phyloP scores from a whole-genome alignment of 192 early-diverging fungal genomes.

The Blastocladiella britannica region DNA sequence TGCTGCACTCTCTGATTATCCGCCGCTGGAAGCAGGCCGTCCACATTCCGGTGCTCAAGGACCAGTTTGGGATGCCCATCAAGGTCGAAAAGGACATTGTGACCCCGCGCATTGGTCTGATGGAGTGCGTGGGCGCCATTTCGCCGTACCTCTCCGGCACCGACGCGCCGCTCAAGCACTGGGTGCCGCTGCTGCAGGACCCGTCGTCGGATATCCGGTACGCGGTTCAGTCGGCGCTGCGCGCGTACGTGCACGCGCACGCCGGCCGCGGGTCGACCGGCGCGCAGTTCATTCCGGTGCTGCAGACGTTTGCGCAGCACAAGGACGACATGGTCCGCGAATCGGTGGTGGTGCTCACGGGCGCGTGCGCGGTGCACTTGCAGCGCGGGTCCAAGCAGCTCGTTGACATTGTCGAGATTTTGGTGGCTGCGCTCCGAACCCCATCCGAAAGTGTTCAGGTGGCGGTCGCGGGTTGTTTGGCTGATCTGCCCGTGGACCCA shows the following conservation, averaged over 20 bases:
- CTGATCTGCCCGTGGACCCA: conserved; percentile 50
- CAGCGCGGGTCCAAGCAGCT: conserved; percentile 50
- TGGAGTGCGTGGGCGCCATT: conserved; percentile 41
- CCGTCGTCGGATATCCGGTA: conserved; percentile 69
- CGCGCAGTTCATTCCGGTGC: conserved; percentile 28
- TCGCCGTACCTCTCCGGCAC: conserved; percentile 33
- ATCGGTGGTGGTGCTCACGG: conserved; percentile 76
- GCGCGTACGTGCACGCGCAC: conserved; percentile 60
- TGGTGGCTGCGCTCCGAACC: conserved; percentile 74
- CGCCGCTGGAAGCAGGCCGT: not conserved
- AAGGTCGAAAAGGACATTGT: conserved; percentile 55
- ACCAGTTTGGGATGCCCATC: conserved; percentile 75
- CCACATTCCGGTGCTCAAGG: conserved; percentile 36
- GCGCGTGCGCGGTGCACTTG: conserved; percentile 73
- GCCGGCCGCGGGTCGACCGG: conserved; percentile 44
- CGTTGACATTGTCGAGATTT: conserved; percentile 56
- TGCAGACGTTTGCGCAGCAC: conserved; percentile 60
- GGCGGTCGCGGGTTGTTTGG: conserved; percentile 82
- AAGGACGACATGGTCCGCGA: conserved; percentile 65
- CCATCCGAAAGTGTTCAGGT: conserved; percentile 88
- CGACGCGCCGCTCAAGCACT: conserved; percentile 29
- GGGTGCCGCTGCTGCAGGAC: conserved; percentile 59
- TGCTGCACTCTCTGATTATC: conserved; percentile 29
- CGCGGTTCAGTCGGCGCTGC: conserved; percentile 65
- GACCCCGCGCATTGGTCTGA: conserved; percentile 66